Evolutionary conservation across 2,329 filamentous ascomycete species (phyloP), one percentile per base, ranked within the genome.

Genomic region (Rhinocladiella similis): DNA sequence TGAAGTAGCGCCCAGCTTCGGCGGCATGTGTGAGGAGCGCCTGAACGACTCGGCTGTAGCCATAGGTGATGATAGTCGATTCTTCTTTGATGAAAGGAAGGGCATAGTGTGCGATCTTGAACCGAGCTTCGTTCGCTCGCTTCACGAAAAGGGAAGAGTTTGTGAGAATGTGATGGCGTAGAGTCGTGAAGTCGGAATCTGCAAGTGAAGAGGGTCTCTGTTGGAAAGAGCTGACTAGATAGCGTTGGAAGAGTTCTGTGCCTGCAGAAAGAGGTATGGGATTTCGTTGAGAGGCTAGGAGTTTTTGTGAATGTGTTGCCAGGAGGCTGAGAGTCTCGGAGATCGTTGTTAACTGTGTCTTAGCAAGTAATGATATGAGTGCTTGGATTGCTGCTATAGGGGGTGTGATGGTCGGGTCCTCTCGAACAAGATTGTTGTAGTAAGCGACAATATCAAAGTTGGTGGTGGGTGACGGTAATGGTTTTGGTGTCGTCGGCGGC

Each of bases 171-270:
- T 97, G 91, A 68, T 87, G 85, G 59, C 91, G 82, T 54, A 96
- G 88, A 49, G 87, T 84, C 61, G 92, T 89, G 73, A 97, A 97
- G 69, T 89, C 86, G n/a, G 79, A 80, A 9, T 75, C 61, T 20
- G 61, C 57, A 1, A 60, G 53, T 74, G 1, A 80, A 77, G 19
- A 78, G 64, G 22, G 80, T 66, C 14, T 82, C 78, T 59, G 73
- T 70, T 86, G 82, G 65, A 87, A 72, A 18, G 82, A 91, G 54
- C 86, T 85, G 67, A 96, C 88, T 65, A 99, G 84, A 75, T 96
- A 97, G 70, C 93, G 88, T 72, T 94, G 89, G 79, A 99, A 97
- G 57, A 97, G 85, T 72, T 97, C 92, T 58, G 92, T 96, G 67
- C 94, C 94, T 53, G 95, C 94, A 47, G 90, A 91, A 14, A 97